phyloP scores from a whole-genome alignment of 176 grass and related monocot genomes.

The Cenchrus fungigraminus region DNA sequence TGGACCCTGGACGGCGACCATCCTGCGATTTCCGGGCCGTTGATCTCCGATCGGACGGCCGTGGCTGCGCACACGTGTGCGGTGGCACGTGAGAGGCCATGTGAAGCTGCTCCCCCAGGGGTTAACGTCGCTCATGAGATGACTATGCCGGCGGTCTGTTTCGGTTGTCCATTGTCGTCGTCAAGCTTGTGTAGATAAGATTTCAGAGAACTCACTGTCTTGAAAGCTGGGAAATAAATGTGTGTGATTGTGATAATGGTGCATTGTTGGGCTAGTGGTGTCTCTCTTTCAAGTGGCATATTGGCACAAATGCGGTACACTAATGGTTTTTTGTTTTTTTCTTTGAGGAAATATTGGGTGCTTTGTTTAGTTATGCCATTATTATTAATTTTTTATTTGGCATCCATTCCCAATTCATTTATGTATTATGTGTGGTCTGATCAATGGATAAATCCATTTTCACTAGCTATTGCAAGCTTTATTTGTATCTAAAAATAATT shows the following conservation, averaged over 20 bases:
- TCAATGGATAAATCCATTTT: neutral
- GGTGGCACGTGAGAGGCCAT: slow-evolving; percentile 41
- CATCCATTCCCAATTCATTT: neutral
- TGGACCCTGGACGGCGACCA: neutral
- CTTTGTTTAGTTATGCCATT: neutral
- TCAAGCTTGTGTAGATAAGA: slow-evolving; percentile 40
- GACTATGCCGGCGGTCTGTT: slow-evolving; percentile 34
- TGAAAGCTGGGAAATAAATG: slow-evolving; percentile 30
- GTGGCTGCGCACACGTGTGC: neutral
- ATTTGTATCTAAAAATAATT: neutral
- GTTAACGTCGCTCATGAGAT: slow-evolving; percentile 24
- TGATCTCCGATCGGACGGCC: neutral
- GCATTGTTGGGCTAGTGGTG: neutral
- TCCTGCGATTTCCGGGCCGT: neutral
- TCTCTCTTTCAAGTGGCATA: slow-evolving; percentile 6
- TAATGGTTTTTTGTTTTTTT: no score
- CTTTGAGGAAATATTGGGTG: neutral
- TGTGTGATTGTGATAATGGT: neutral
- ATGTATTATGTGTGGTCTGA: neutral
- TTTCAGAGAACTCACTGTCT: slow-evolving; percentile 27
- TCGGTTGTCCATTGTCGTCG: slow-evolving; percentile 12
- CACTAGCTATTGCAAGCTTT: neutral
- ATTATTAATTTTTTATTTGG: no score
- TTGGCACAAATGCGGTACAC: neutral
- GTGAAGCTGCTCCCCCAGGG: slow-evolving; percentile 27